Percentiles rank a stretch among this genome's conserved stretches.
Evolutionary conservation across 768 basidiomycete genomes (phyloP).

Genomic region (Tylopilus cervinicoccineus): DNA sequence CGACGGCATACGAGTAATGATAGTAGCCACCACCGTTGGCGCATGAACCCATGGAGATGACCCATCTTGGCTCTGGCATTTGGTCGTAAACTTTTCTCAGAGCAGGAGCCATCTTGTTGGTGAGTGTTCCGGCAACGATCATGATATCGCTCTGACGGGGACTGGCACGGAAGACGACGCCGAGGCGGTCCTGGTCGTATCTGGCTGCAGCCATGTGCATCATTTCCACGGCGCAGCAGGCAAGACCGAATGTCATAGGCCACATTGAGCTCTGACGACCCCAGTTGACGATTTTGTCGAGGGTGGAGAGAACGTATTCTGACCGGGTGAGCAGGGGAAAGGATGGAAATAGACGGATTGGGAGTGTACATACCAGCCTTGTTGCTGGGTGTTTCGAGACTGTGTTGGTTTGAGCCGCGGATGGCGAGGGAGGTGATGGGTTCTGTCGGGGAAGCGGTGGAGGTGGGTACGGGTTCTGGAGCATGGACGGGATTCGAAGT

Average conservation of each 20-base stretch:
- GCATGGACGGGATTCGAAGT: slow-evolving; percentile 44
- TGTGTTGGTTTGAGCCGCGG: slow-evolving; percentile 77
- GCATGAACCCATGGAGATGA: slow-evolving; percentile 99
- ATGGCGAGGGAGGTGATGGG: slow-evolving; percentile 73
- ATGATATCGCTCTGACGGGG: slow-evolving; percentile 97
- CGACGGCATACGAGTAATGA: slow-evolving; percentile 98
- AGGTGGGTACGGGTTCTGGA: slow-evolving; percentile 38
- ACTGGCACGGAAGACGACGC: slow-evolving; percentile 98
- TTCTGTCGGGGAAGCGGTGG: slow-evolving; percentile 40
- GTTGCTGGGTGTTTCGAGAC: slow-evolving; percentile 86
- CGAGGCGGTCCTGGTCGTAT: slow-evolving; percentile 97
- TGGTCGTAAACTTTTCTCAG: slow-evolving; percentile 95
- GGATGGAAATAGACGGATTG: not conserved
- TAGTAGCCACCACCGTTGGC: slow-evolving; percentile 98
- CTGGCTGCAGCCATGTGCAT: slow-evolving; percentile 99
- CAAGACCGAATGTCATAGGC: slow-evolving; percentile 99
- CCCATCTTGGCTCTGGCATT: slow-evolving; percentile 99
- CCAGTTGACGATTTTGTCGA: slow-evolving; percentile 98
- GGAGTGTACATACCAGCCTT: slow-evolving; percentile 62
- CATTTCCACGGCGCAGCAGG: slow-evolving; percentile 99
- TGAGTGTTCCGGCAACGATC: slow-evolving; percentile 98
- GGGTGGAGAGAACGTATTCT: slow-evolving; percentile 96
- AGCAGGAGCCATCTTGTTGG: slow-evolving; percentile 99
- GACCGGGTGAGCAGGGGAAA: slow-evolving; percentile 1
- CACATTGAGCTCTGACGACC: slow-evolving; percentile 97